Evolutionary conservation across 768 basidiomycete genomes (phyloP), one percentile per base, ranked within the genome.

Genomic region (Xerocomellus chrysenteron): DNA sequence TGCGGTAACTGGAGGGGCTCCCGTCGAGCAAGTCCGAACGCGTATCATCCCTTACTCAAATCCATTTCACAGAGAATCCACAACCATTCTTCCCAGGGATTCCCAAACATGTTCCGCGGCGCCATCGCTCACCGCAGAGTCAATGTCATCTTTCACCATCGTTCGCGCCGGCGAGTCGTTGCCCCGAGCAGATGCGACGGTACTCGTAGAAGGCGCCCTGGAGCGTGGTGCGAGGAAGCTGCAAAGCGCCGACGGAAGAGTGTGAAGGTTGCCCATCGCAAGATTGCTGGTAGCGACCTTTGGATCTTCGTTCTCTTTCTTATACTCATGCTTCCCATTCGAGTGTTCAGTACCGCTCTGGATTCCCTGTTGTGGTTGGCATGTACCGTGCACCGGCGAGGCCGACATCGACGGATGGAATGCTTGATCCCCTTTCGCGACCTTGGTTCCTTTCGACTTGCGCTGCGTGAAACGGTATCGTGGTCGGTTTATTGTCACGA

Each of bases 81-180:
- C 58, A 10, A 33, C 66, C 66, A 69, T 69, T 48, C 62, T 68
- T 30, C 42, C 68, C 39, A 70, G 51, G 4, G 59, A 65, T 54
- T 64, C 58, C 62, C 43, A 60, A 36, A 70, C 55, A 11, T 19
- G 37, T 28, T 61, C 55, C 9, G 59, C 19, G 28, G 49, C 17
- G 14, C 55, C 55, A 14, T 64, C 47, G n/a, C 16, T 43, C 13
- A n/a, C 30, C 12, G 16, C 32, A 12, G 49, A 5, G 10, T 39
- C 44, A 40, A 17, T 42, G 17, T 26, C 37, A 16, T 39, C 37
- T 35, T 17, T 50, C 13, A 0, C 5, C 14, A 21, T 26, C n/a
- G 26, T 44, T 40, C 33, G 52, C n/a, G 28, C 36, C 0, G 55
- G 60, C 11, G 54, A 53, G 26, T 55, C 43, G 14, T 48, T 42